These are phyloP conservation scores for Remersonia thermophila DNA, from an alignment of 2,329 filamentous ascomycete species.

Conservation along the genomic window DNA sequence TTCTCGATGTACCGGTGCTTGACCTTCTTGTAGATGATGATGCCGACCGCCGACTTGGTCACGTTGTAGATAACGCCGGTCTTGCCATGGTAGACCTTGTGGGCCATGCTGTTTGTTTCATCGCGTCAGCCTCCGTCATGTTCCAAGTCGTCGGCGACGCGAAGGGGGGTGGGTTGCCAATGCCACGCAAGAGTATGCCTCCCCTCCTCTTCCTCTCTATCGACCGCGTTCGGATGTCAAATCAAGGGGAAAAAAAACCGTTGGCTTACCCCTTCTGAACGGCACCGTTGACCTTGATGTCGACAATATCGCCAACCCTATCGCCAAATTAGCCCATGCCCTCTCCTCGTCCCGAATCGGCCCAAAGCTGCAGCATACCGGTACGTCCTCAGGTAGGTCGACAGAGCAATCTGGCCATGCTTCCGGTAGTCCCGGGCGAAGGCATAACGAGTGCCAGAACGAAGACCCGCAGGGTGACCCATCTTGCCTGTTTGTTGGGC, in stretches of 20 bases:
- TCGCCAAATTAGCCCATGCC: slow-evolving; percentile 29
- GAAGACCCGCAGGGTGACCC: slow-evolving; percentile 80
- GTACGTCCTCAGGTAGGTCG: slow-evolving; percentile 91
- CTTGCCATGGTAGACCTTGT: slow-evolving; percentile 99
- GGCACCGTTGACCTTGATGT: slow-evolving; percentile 97
- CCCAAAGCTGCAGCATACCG: slow-evolving; percentile 42
- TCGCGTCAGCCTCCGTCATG: slow-evolving; percentile 20
- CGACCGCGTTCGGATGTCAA: too few species aligned
- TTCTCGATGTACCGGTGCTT: slow-evolving; percentile 99
- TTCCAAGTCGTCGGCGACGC: too few species aligned
- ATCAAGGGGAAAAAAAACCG: too few species aligned
- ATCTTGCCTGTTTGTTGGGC: slow-evolving; percentile 44
- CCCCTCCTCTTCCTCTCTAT: slow-evolving; percentile 3
- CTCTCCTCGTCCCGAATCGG: slow-evolving; percentile 1
- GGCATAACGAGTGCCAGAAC: slow-evolving; percentile 80
- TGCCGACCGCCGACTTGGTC: slow-evolving; percentile 91
- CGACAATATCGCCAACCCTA: slow-evolving; percentile 95
- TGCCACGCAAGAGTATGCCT: not conserved
- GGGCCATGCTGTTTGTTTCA: slow-evolving; percentile 63
- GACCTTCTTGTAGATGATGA: slow-evolving; percentile 99
- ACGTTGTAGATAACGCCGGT: slow-evolving; percentile 98
- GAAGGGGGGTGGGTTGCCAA: not conserved
- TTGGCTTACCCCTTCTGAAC: slow-evolving; percentile 95
- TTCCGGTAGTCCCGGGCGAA: slow-evolving; percentile 92
- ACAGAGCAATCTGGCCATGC: slow-evolving; percentile 86